A percentile compares a stretch with the other conserved stretches of the same genome.
These are phyloP conservation scores for Skeletonema costatum DNA, from an alignment of 108 stramenopile genomes.

Conservation along the genomic window DNA sequence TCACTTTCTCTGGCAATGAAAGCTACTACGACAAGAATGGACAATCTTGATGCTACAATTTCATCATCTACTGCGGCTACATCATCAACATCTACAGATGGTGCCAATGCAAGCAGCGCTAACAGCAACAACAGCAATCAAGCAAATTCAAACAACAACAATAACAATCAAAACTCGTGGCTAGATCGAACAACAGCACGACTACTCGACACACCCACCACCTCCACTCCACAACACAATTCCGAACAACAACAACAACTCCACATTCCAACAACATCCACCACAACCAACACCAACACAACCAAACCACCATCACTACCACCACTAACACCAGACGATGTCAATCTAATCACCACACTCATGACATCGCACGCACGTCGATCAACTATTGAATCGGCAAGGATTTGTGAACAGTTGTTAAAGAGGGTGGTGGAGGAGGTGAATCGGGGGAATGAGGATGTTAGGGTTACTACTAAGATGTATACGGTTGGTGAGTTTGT, in stretches of 20 bases:
- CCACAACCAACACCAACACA: not conserved
- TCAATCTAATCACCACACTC: slow-evolving; percentile 53
- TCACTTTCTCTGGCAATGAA: not conserved
- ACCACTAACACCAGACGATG: slow-evolving; percentile 61
- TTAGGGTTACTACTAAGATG: slow-evolving; percentile 51
- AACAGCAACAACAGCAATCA: not conserved
- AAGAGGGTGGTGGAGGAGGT: slow-evolving; percentile 69
- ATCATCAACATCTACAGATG: not conserved
- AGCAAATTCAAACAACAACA: not conserved
- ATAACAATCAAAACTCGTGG: slow-evolving; percentile 29
- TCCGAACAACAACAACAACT: slow-evolving; percentile 6
- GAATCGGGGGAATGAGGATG: slow-evolving; percentile 40
- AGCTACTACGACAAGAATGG: not conserved
- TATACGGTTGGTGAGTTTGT: slow-evolving; percentile 29
- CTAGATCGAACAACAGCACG: slow-evolving; percentile 45
- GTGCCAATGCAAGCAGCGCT: not conserved
- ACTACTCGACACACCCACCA: slow-evolving; percentile 8
- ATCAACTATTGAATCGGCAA: slow-evolving; percentile 49
- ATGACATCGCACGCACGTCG: slow-evolving; percentile 68
- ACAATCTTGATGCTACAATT: not conserved
- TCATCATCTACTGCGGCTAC: not conserved
- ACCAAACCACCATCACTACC: slow-evolving; percentile 5
- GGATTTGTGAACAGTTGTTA: slow-evolving; percentile 60
- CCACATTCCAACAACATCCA: not conserved
- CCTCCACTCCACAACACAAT: not conserved